Conservation (phyloP, 2,329 filamentous ascomycete genomes). For the Xylariales sp. region DNA sequence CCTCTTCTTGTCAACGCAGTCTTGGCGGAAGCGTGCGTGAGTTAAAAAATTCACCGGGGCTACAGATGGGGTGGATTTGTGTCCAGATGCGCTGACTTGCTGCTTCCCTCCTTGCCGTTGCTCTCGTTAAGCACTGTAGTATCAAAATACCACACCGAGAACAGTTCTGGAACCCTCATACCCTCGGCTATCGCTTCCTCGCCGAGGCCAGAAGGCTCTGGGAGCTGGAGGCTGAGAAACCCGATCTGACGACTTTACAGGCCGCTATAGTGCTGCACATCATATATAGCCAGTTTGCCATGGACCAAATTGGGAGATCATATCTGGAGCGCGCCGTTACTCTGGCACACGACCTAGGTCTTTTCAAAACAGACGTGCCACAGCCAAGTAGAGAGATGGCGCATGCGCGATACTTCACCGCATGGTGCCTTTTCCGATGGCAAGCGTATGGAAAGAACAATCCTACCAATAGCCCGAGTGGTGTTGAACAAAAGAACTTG, state of each 20-base stretch:
- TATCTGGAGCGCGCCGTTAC: constrained; percentile 15
- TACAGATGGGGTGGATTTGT: too few relatives aligned
- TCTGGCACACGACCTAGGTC: constrained; percentile 17
- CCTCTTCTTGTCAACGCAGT: constrained; percentile 13
- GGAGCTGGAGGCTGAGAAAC: constrained; percentile 26
- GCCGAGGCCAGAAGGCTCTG: constrained; percentile 33
- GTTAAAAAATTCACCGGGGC: too few relatives aligned
- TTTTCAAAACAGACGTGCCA: too few relatives aligned
- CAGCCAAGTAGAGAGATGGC: too few relatives aligned
- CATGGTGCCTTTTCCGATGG: constrained; percentile 32
- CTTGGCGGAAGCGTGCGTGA: constrained; percentile 23
- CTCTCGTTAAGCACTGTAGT: too few relatives aligned
- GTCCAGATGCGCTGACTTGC: too few relatives aligned
- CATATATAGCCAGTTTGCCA: constrained; percentile 20
- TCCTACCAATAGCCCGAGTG: too few relatives aligned
- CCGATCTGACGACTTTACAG: constrained; percentile 29
- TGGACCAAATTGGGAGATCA: constrained; percentile 18
- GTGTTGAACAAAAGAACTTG: too few relatives aligned
- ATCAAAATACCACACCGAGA: too few relatives aligned
- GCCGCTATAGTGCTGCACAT: constrained; percentile 26
- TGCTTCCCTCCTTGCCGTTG: too few relatives aligned
- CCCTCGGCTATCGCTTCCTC: constrained; percentile 28
- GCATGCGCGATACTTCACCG: too few relatives aligned
- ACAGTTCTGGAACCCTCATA: constrained; percentile 31
- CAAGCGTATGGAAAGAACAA: constrained; percentile 24